phyloP scores from a whole-genome alignment of 2,329 filamentous ascomycete genomes.

The Chalaropsis thielavioides region DNA sequence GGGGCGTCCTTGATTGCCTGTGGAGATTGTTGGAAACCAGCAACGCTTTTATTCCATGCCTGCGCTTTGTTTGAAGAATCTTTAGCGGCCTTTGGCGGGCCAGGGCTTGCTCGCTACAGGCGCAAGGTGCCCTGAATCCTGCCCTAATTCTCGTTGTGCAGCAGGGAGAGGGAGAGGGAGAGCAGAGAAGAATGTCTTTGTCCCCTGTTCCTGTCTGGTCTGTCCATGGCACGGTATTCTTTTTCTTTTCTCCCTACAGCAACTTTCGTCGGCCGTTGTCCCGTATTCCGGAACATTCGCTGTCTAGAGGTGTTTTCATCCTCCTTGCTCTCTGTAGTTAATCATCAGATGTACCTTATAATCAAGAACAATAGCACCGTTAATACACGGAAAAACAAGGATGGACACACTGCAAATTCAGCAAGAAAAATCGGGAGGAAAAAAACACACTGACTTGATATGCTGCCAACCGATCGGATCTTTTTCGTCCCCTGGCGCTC shows the following conservation, averaged over 20 bases:
- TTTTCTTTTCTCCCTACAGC: not conserved
- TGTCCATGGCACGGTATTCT: too few species aligned
- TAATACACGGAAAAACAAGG: too few species aligned
- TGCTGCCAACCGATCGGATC: slow-evolving; percentile 1
- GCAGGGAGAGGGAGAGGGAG: not conserved
- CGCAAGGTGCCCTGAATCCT: not conserved
- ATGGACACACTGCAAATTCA: not conserved
- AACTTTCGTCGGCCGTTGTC: not conserved
- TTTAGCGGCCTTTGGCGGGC: not conserved
- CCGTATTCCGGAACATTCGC: too few species aligned
- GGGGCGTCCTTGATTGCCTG: not conserved
- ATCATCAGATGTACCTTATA: too few species aligned
- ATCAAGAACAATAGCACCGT: too few species aligned
- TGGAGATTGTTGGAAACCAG: not conserved
- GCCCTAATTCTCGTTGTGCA: not conserved
- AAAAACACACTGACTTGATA: slow-evolving; percentile 5
- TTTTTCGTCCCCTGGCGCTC: slow-evolving; percentile 8
- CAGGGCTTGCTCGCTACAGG: not conserved
- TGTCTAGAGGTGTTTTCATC: too few species aligned
- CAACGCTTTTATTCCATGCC: not conserved
- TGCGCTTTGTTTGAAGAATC: not conserved
- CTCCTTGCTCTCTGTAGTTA: not conserved
- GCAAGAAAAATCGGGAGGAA: not conserved
- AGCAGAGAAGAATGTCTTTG: slow-evolving; percentile 5
- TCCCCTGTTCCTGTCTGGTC: not conserved